A percentile compares a stretch with the other conserved stretches of the same genome.
Conservation (phyloP, 108 stramenopile genomes). For the Conticribra guillardii region DNA sequence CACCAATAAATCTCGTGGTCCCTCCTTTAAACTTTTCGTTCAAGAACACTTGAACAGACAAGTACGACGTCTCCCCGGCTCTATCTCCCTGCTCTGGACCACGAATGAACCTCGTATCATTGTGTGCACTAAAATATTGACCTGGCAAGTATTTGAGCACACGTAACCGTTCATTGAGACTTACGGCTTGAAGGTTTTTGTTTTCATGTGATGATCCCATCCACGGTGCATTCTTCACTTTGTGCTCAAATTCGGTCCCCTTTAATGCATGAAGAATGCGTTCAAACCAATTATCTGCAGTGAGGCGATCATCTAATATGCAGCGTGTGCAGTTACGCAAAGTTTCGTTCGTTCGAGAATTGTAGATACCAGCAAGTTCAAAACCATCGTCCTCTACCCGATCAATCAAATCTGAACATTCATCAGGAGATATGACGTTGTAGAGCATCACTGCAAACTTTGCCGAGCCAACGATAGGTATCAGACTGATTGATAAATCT, state of each 20-base stretch:
- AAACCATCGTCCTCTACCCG: slow-evolving; percentile 31
- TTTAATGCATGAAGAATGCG: slow-evolving; percentile 40
- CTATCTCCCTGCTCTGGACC: slow-evolving; percentile 15
- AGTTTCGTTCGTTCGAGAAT: slow-evolving; percentile 11
- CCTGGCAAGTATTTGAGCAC: slow-evolving; percentile 36
- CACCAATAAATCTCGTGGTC: slow-evolving; percentile 31
- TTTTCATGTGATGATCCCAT: slow-evolving; percentile 6
- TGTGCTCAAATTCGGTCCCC: slow-evolving; percentile 24
- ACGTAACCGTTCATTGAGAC: slow-evolving; percentile 48
- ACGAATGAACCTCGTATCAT: slow-evolving; percentile 39
- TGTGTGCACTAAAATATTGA: slow-evolving; percentile 38
- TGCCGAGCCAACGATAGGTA: slow-evolving; percentile 28
- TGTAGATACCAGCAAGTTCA: slow-evolving; percentile 29
- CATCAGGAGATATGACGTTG: slow-evolving; percentile 12
- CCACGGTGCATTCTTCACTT: slow-evolving; percentile 27
- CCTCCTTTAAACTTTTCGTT: slow-evolving; percentile 53
- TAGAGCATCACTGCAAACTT: slow-evolving; percentile 14
- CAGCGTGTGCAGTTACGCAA: slow-evolving; percentile 34
- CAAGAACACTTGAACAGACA: slow-evolving; percentile 41
- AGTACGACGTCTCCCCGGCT: slow-evolving; percentile 30
- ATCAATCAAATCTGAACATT: slow-evolving; percentile 25
- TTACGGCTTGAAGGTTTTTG: slow-evolving; percentile 15
- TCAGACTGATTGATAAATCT: slow-evolving; percentile 19
- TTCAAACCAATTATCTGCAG: slow-evolving; percentile 41
- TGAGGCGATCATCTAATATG: slow-evolving; percentile 10